Evolutionary conservation across 108 stramenopile species (phyloP), one percentile per base, ranked within the genome.

Genomic region (Skeletonema costatum): DNA sequence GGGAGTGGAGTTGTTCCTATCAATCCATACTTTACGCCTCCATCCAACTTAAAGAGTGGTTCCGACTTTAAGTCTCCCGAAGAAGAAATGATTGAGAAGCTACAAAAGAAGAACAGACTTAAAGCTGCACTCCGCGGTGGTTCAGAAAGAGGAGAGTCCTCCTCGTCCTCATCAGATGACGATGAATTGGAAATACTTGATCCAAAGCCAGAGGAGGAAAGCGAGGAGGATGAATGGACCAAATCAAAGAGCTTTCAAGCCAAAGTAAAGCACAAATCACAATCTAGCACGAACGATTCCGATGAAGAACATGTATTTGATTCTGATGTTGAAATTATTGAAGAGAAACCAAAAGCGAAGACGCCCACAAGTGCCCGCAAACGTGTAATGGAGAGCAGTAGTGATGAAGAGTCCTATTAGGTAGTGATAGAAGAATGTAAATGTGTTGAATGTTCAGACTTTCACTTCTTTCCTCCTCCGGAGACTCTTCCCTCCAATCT

Each of bases 141-240:
- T 21, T 19, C 17, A 35, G 32, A n/a, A 32, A 19, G 63, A 19
- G 63, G 38, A 39, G 32, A 64, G 10, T 64, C 63, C 33, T 64
- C 63, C n/a, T 64, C 63, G 17, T 64, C 63, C n/a, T 64, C 63
- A 5, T 64, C 63, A 38, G 33, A 64, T 17, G 63, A 39, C 0
- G 38, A 39, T 14, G 63, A 39, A 35, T 14, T 35, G 19, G 63
- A 64, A 8, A 38, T 39, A 64, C 63, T 64, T 17, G 38, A 39
- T 2, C 63, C 38, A 38, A 50, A 74, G 64, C 41, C 25, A 73
- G 68, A 5, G 65, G 70, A 71, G 21, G 80, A 73, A 10, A 66
- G 68, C 36, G 68, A 68, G 8, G 75, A 73, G 2, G 79, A 74
- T 33, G 68, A 81, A 29, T 56, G 53, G 39, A 66, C 31, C 63